These are phyloP conservation scores for Coniochaeta sp. DNA, from an alignment of 2,329 filamentous ascomycete species.

Conservation along the genomic window DNA sequence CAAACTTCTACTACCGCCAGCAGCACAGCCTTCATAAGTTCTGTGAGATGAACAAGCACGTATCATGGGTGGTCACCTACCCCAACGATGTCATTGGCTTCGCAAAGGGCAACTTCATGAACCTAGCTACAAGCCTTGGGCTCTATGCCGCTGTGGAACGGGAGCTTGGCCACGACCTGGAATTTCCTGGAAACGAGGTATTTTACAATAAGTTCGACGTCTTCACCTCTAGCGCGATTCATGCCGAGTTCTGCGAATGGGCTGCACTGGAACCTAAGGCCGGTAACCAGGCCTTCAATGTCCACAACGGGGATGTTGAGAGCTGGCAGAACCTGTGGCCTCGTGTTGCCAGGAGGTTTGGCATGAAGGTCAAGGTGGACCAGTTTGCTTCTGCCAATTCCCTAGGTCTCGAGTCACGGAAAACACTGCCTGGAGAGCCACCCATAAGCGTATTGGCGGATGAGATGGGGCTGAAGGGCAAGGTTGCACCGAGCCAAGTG, in stretches of 20 bases:
- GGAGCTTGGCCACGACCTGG: slow-evolving; percentile 22
- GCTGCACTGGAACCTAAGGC: slow-evolving; percentile 19
- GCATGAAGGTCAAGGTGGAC: slow-evolving; percentile 20
- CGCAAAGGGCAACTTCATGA: slow-evolving; percentile 29
- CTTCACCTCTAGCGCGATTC: slow-evolving; percentile 22
- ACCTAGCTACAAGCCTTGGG: slow-evolving; percentile 27
- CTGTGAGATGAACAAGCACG: slow-evolving; percentile 8
- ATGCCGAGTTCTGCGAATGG: slow-evolving; percentile 28
- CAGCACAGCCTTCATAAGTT: slow-evolving; percentile 31
- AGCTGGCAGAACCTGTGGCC: slow-evolving; percentile 35
- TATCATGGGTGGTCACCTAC: slow-evolving; percentile 22
- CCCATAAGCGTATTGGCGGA: slow-evolving; percentile 20
- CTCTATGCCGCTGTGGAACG: slow-evolving; percentile 29
- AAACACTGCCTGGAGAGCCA: slow-evolving; percentile 16
- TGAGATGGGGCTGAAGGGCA: slow-evolving; percentile 17
- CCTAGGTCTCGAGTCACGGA: slow-evolving; percentile 7
- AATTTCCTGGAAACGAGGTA: slow-evolving; percentile 22
- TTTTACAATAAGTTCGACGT: slow-evolving; percentile 25
- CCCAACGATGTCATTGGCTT: slow-evolving; percentile 25
- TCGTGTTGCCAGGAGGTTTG: slow-evolving; percentile 25
- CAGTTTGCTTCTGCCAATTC: slow-evolving; percentile 15
- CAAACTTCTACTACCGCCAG: slow-evolving; percentile 45
- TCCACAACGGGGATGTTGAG: slow-evolving; percentile 31
- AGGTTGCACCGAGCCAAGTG: slow-evolving; percentile 17
- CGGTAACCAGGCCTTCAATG: slow-evolving; percentile 32